Conservation (phyloP, 148 eudicot species). For the Vaccinium corymbosum region DNA sequence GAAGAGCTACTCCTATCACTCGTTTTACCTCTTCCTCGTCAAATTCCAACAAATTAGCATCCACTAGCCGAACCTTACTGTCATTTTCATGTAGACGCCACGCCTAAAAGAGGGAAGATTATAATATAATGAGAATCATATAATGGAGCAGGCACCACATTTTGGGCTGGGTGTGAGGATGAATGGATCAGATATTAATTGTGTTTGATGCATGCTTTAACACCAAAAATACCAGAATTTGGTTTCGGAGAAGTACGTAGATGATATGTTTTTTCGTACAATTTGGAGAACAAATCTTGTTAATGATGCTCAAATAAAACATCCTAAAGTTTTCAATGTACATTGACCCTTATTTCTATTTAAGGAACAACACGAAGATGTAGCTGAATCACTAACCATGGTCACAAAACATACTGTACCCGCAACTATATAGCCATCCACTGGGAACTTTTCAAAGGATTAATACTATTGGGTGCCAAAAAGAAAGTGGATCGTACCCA, state of each 20-base stretch:
- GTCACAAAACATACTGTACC: not conserved
- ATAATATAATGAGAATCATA: not conserved
- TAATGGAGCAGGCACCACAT: not conserved
- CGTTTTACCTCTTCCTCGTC: constrained; percentile 57
- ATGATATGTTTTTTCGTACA: not conserved
- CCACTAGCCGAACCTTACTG: constrained; percentile 55
- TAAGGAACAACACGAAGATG: not conserved
- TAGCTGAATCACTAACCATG: not conserved
- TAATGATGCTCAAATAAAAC: not conserved
- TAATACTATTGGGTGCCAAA: not conserved
- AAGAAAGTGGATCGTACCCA: constrained; percentile 51
- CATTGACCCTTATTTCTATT: not conserved
- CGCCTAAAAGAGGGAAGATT: constrained; percentile 34
- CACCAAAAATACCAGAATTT: not conserved
- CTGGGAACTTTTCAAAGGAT: not conserved
- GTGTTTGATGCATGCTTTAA: not conserved
- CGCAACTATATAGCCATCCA: not conserved
- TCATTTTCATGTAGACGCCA: constrained; percentile 69
- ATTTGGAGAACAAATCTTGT: not conserved
- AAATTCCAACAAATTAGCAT: constrained; percentile 38
- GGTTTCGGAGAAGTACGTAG: not conserved
- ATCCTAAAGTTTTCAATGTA: not conserved
- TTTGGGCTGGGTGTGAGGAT: not conserved
- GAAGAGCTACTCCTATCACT: constrained; percentile 55
- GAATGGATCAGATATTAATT: not conserved